Evolutionary conservation across 768 basidiomycete species (phyloP).

Genomic region (Pluteus cervinus): DNA sequence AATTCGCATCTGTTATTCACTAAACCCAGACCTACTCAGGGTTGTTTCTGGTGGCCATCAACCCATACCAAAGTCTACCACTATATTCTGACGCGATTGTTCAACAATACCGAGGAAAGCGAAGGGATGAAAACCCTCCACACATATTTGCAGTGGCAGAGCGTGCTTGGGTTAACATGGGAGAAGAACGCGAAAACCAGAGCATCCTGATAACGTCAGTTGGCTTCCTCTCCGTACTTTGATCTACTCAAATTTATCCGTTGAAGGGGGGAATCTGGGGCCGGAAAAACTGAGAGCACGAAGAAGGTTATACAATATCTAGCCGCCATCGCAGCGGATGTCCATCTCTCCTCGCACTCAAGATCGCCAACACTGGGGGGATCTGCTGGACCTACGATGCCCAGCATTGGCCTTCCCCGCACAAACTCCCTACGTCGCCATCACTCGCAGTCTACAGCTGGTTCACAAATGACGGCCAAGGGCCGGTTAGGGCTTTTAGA

Average conservation of each 20-base stretch:
- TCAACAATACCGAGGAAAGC: constrained; percentile 84
- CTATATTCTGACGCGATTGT: constrained; percentile 87
- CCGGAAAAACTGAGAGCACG: constrained; percentile 97
- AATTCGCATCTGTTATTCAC: constrained; percentile 1
- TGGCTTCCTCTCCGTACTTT: not conserved
- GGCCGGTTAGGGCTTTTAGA: constrained; percentile 84
- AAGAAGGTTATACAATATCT: constrained; percentile 99
- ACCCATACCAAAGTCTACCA: constrained; percentile 90
- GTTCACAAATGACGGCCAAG: constrained; percentile 49
- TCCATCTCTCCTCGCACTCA: constrained; percentile 60
- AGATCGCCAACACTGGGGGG: constrained; percentile 57
- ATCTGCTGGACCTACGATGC: constrained; percentile 46
- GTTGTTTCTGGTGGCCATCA: constrained; percentile 96
- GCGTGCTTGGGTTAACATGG: constrained; percentile 97
- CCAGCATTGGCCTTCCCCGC: constrained; percentile 64
- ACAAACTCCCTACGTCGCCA: constrained; percentile 56
- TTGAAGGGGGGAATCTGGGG: constrained; percentile 91
- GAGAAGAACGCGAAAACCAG: constrained; percentile 94
- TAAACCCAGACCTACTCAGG: constrained; percentile 79
- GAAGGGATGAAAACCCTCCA: constrained; percentile 89
- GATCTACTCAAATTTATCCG: constrained; percentile 9
- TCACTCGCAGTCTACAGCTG: constrained; percentile 41
- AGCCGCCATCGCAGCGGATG: constrained; percentile 90
- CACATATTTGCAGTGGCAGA: constrained; percentile 98
- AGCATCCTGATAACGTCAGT: constrained; percentile 96